phyloP scores from a whole-genome alignment of 441 rosid genomes.

The Erodium texanum region DNA sequence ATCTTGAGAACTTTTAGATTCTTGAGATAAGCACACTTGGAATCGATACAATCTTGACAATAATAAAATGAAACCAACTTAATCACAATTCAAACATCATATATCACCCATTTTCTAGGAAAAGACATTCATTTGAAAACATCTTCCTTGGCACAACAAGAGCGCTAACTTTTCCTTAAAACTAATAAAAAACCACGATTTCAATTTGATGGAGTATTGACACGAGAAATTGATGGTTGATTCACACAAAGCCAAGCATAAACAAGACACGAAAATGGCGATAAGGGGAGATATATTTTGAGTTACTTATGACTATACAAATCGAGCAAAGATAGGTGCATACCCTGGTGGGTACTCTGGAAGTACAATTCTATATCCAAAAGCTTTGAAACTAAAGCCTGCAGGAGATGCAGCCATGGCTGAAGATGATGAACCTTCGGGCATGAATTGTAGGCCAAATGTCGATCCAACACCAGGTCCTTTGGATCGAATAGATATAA shows the following conservation, averaged over 20 bases:
- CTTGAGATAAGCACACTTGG: slow-evolving; percentile 4
- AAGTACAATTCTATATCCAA: slow-evolving; percentile 59
- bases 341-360: slow-evolving; percentile 77
- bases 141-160: background rate
- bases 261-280: background rate
- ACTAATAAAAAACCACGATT: background rate
- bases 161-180: background rate
- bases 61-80: background rate
- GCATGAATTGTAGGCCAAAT: slow-evolving; percentile 40
- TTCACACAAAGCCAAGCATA: background rate
- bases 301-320: background rate
- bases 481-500: slow-evolving; percentile 32
- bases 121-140: background rate
- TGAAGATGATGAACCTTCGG: slow-evolving; percentile 44
- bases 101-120: background rate
- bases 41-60: slow-evolving; percentile 1
- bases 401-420: slow-evolving; percentile 25
- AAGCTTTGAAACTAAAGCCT: slow-evolving; percentile 63
- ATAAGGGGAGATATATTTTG: background rate
- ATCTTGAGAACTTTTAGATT: slow-evolving; percentile 12
- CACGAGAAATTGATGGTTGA: background rate
- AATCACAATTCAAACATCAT: background rate
- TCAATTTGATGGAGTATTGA: background rate
- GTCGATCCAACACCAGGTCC: slow-evolving; percentile 35
- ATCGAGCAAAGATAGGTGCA: slow-evolving; percentile 1